A percentile compares a stretch with the other conserved stretches of the same genome.
Evolutionary conservation across 495 filamentous ascomycete species (phyloP).

Genomic region (Rhypophila decipiens): DNA sequence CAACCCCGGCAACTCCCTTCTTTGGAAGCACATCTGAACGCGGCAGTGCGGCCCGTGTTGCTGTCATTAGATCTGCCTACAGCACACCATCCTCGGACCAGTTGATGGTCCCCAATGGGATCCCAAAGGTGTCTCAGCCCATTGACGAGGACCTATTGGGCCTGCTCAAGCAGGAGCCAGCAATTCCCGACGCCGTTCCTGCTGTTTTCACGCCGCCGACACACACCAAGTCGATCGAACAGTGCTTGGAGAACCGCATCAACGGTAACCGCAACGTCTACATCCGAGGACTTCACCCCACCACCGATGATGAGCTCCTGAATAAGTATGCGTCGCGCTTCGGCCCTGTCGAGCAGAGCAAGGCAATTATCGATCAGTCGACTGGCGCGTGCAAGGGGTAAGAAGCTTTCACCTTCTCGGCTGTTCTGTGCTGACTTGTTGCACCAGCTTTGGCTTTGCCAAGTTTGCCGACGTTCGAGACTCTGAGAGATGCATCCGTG

Average conservation of each 20-base stretch:
- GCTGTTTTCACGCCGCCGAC: slow-evolving; percentile 70
- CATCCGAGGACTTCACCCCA: slow-evolving; percentile 88
- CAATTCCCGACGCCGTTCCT: slow-evolving; percentile 84
- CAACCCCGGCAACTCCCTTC: slow-evolving; percentile 53
- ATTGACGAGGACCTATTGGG: slow-evolving; percentile 61
- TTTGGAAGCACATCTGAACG: slow-evolving; percentile 51
- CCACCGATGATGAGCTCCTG: slow-evolving; percentile 88
- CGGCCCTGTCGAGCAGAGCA: slow-evolving; percentile 85
- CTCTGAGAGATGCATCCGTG: slow-evolving; percentile 91
- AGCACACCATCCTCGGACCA: slow-evolving; percentile 62
- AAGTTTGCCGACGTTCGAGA: slow-evolving; percentile 82
- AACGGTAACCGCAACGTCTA: slow-evolving; percentile 88
- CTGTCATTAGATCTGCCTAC: slow-evolving; percentile 54
- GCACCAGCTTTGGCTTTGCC: slow-evolving; percentile 82
- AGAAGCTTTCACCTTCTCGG: slow-evolving; percentile 13
- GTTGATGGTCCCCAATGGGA: slow-evolving; percentile 27
- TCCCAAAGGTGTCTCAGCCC: slow-evolving; percentile 41
- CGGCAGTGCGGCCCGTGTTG: slow-evolving; percentile 42
- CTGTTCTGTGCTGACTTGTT: slow-evolving; percentile 12
- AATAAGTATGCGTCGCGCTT: slow-evolving; percentile 77
- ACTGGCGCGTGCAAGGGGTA: slow-evolving; percentile 94
- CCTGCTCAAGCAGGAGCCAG: slow-evolving; percentile 65
- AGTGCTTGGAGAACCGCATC: slow-evolving; percentile 85
- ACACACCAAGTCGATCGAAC: slow-evolving; percentile 75
- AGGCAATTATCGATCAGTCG: slow-evolving; percentile 91